Percentiles rank a stretch among this genome's conserved stretches.
These are phyloP conservation scores for Magnaporthales sp. DNA, from an alignment of 2,329 filamentous ascomycete species.

Conservation along the genomic window DNA sequence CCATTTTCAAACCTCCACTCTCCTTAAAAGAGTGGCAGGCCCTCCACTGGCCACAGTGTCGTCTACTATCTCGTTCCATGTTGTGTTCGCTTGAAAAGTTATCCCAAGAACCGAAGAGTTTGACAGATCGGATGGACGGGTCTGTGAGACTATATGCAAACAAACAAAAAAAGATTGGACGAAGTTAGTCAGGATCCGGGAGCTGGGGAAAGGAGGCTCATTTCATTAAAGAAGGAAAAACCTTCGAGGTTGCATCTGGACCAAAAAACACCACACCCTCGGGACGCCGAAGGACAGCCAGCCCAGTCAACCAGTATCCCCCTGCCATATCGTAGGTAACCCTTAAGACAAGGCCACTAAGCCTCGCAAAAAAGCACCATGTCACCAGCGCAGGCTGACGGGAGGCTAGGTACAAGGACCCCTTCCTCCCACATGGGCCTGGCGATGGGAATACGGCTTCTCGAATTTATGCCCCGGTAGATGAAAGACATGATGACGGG, in stretches of 20 bases:
- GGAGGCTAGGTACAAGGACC: not conserved
- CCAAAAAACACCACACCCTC: not conserved
- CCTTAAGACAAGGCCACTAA: not conserved
- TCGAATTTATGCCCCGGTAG: not conserved
- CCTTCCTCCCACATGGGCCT: not conserved
- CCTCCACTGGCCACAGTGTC: conserved; percentile 70
- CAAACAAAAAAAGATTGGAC: not conserved
- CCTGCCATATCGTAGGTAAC: not conserved
- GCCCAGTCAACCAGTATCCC: not conserved
- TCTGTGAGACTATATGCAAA: conserved; percentile 2
- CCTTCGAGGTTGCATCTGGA: not conserved
- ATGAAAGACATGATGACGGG: not conserved
- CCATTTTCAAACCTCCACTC: conserved; percentile 81
- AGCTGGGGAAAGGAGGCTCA: not conserved
- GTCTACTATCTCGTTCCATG: conserved; percentile 72
- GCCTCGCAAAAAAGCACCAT: not conserved
- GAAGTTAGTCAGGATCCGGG: not conserved
- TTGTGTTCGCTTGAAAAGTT: conserved; percentile 74
- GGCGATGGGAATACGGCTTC: not conserved
- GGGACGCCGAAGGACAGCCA: not conserved
- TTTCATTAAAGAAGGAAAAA: conserved; percentile 7
- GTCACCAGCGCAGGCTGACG: not conserved
- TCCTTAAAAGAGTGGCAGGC: conserved; percentile 82
- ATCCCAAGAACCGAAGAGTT: conserved; percentile 89
- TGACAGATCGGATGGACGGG: conserved; percentile 58